phyloP scores from a whole-genome alignment of 495 filamentous ascomycete species.

The Eremomyces bilateralis region DNA sequence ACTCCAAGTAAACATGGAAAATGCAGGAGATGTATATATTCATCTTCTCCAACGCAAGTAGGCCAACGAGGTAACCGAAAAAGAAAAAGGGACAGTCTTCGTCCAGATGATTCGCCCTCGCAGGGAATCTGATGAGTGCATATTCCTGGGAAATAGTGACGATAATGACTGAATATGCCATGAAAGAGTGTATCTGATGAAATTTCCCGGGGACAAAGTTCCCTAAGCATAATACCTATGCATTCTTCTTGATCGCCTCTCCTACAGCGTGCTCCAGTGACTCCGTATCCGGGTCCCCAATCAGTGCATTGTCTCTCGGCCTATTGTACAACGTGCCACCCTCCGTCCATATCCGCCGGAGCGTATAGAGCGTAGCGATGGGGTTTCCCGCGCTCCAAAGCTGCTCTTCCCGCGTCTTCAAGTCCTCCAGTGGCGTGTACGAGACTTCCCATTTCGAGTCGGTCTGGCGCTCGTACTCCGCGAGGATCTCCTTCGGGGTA shows the following conservation, averaged over 20 bases:
- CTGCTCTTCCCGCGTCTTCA: constrained; percentile 30
- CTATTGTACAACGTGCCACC: constrained; percentile 47
- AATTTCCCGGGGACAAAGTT: too few species aligned
- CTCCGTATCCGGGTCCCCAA: constrained; percentile 27
- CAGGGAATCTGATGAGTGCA: too few species aligned
- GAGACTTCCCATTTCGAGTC: constrained; percentile 31
- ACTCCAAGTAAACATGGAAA: too few species aligned
- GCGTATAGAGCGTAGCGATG: constrained; percentile 30
- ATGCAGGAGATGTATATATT: too few species aligned
- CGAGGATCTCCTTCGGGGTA: constrained; percentile 35
- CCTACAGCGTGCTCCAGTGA: constrained; percentile 26
- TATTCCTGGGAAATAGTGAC: too few species aligned
- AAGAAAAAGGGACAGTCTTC: too few species aligned
- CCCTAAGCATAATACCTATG: too few species aligned
- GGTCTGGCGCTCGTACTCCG: constrained; percentile 44
- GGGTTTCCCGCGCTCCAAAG: constrained; percentile 32
- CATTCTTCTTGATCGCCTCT: constrained; percentile 18
- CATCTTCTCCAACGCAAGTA: too few species aligned
- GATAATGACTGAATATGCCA: too few species aligned
- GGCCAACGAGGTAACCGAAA: too few species aligned
- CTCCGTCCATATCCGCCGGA: constrained; percentile 48
- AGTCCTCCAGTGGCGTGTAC: constrained; percentile 27
- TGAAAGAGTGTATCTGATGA: too few species aligned
- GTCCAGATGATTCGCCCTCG: too few species aligned
- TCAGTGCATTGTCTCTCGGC: constrained; percentile 38